Evolutionary conservation across 1,139 yeast species (phyloP).

Genomic region (Suhomyces wounanorum): DNA sequence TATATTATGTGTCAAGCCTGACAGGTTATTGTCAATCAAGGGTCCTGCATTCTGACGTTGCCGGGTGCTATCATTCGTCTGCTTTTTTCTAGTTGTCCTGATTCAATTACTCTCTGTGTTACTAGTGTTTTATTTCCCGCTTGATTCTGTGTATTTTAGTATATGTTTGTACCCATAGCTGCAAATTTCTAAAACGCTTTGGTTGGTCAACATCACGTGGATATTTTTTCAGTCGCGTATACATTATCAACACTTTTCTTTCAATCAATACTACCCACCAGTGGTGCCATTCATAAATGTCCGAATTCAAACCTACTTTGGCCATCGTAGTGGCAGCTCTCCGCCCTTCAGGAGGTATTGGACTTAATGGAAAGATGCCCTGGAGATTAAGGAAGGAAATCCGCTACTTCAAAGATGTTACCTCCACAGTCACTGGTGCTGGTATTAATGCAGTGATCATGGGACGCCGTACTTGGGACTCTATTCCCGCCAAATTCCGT

Average conservation of each 20-base stretch:
- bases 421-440: slow-evolving; percentile 40
- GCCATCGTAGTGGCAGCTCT: slow-evolving; percentile 83
- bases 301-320: slow-evolving; percentile 35
- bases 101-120: slow-evolving; percentile 13
- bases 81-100: slow-evolving; percentile 3
- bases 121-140: slow-evolving; percentile 12
- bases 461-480: slow-evolving; percentile 98
- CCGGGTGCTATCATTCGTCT: slow-evolving; percentile 4
- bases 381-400: slow-evolving; percentile 88
- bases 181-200: not conserved
- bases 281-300: not conserved
- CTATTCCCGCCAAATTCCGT: slow-evolving; percentile 80
- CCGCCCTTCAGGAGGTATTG: slow-evolving; percentile 80
- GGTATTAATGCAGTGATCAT: slow-evolving; percentile 78
- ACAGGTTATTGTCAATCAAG: slow-evolving; percentile 2
- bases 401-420: slow-evolving; percentile 77
- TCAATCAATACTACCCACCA: not conserved
- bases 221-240: not conserved
- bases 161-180: slow-evolving; percentile 9
- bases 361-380: slow-evolving; percentile 77
- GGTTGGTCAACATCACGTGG: slow-evolving; percentile 1
- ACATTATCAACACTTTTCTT: not conserved
- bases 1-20: slow-evolving; percentile 6
- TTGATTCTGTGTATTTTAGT: slow-evolving; percentile 13
- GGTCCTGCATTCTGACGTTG: slow-evolving; percentile 5